phyloP scores from a whole-genome alignment of 2,329 filamentous ascomycete genomes.

The Colletotrichum paranaense region DNA sequence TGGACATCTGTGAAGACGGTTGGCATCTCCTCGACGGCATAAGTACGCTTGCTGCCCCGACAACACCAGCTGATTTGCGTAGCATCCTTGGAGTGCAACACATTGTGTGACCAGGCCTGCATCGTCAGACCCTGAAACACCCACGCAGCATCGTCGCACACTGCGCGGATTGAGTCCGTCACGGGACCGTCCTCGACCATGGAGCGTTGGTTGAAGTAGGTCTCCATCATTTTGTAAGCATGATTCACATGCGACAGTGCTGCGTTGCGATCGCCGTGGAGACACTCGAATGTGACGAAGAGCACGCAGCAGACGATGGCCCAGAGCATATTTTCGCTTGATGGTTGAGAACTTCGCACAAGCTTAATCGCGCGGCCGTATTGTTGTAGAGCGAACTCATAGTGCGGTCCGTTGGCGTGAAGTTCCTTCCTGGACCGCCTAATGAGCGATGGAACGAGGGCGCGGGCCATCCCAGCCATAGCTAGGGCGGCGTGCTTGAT shows the following conservation, averaged over 20 bases:
- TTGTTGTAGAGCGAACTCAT: constrained; percentile 52
- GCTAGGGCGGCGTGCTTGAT: constrained; percentile 45
- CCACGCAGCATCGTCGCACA: constrained; percentile 31
- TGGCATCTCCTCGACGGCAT: constrained; percentile 48
- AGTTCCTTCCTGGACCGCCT: neutral
- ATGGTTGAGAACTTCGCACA: constrained; percentile 49
- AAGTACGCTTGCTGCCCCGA: constrained; percentile 42
- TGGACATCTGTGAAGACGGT: constrained; percentile 43
- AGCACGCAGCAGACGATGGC: constrained; percentile 52
- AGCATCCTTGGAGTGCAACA: constrained; percentile 6
- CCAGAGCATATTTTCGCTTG: constrained; percentile 49
- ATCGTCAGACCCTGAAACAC: constrained; percentile 32
- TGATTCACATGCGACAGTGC: constrained; percentile 53
- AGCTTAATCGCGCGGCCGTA: constrained; percentile 54
- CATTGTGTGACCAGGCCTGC: constrained; percentile 28
- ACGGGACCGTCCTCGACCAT: neutral
- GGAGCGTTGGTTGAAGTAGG: constrained; percentile 4
- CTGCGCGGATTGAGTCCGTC: constrained; percentile 19
- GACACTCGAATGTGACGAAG: constrained; percentile 55
- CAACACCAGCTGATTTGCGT: constrained; percentile 28
- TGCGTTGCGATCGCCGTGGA: constrained; percentile 52
- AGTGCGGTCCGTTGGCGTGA: constrained; percentile 35
- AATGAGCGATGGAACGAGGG: constrained; percentile 47
- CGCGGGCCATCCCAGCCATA: constrained; percentile 33
- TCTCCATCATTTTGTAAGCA: constrained; percentile 40